Evolutionary conservation across 2,329 filamentous ascomycete genomes (phyloP).

Genomic region (Ampelomyces quisqualis): DNA sequence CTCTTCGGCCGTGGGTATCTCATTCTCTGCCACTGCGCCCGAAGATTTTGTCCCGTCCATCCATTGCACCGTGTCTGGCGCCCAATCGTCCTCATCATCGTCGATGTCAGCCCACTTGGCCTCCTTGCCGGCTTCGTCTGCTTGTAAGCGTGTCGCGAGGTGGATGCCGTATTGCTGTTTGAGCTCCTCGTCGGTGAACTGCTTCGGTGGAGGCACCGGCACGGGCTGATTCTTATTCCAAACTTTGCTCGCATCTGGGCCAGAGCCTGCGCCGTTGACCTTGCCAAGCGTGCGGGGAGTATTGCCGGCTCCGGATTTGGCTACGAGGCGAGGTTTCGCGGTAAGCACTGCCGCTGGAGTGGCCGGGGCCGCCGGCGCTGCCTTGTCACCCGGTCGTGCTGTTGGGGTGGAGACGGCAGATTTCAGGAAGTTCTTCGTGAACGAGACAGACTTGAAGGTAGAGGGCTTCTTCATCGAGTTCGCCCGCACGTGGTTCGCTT

Average conservation of each 20-base stretch:
- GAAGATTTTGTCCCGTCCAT: constrained; percentile 84
- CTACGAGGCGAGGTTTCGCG: constrained; percentile 70
- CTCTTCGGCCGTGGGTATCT: constrained; percentile 33
- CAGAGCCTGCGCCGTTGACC: constrained; percentile 60
- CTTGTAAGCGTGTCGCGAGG: constrained; percentile 73
- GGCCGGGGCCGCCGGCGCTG: constrained; percentile 44
- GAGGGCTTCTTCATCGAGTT: constrained; percentile 68
- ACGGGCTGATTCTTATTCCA: constrained; percentile 89
- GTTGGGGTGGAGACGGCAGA: constrained; percentile 55
- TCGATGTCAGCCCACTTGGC: constrained; percentile 89
- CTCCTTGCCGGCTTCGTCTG: constrained; percentile 71
- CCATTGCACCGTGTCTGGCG: constrained; percentile 82
- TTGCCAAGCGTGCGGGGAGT: constrained; percentile 55
- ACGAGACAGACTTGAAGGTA: constrained; percentile 81
- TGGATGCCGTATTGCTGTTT: constrained; percentile 84
- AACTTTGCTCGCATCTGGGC: constrained; percentile 71
- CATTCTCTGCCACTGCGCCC: constrained; percentile 58
- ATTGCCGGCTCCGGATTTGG: constrained; percentile 67
- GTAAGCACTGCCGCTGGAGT: constrained; percentile 53
- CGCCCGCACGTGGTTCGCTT: constrained; percentile 61
- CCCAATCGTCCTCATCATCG: constrained; percentile 86
- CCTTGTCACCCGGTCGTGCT: constrained; percentile 58
- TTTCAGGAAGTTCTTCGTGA: constrained; percentile 83
- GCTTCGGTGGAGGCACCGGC: constrained; percentile 70
- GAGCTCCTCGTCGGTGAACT: constrained; percentile 82